Percentiles rank a stretch among this genome's conserved stretches.
Evolutionary conservation across 192 early-diverging fungal species (phyloP).

Genomic region (Rhizophlyctis rosea): DNA sequence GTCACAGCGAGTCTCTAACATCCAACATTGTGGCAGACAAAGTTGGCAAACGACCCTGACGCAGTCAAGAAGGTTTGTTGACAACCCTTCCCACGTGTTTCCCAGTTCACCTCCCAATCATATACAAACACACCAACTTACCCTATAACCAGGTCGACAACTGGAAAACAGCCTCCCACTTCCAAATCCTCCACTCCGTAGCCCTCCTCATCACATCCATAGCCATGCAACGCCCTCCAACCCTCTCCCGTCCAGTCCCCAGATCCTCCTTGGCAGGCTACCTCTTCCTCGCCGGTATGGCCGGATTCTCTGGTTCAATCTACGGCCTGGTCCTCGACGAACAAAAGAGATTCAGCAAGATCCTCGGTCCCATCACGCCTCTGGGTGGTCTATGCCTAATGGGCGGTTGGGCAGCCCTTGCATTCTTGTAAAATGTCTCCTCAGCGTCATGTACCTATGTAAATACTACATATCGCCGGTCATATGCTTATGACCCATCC

Average conservation of each 20-base stretch:
- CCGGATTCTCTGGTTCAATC: constrained; percentile 56
- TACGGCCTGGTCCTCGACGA: constrained; percentile 49
- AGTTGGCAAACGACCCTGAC: no score
- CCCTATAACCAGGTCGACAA: constrained; percentile 27
- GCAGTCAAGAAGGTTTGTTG: no score
- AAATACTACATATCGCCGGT: no score
- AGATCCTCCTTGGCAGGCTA: constrained; percentile 38
- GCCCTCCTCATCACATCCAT: constrained; percentile 46
- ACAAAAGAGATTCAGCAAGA: constrained; percentile 32
- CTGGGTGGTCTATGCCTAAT: constrained; percentile 56
- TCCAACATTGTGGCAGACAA: no score
- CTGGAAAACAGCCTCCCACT: constrained; percentile 53
- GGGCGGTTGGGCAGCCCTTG: constrained; percentile 51
- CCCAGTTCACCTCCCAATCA: no score
- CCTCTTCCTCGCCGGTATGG: constrained; percentile 50
- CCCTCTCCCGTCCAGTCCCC: constrained; percentile 23
- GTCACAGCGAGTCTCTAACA: no score
- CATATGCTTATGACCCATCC: no score
- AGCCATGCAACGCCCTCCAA: neutral
- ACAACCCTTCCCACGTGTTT: no score
- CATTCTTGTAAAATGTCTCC: no score
- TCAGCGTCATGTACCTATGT: no score
- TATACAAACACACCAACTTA: no score
- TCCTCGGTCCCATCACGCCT: constrained; percentile 59
- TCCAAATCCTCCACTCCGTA: constrained; percentile 52